Conservation (phyloP, 2,329 filamentous ascomycete species). For the Colletotrichum nymphaeae region DNA sequence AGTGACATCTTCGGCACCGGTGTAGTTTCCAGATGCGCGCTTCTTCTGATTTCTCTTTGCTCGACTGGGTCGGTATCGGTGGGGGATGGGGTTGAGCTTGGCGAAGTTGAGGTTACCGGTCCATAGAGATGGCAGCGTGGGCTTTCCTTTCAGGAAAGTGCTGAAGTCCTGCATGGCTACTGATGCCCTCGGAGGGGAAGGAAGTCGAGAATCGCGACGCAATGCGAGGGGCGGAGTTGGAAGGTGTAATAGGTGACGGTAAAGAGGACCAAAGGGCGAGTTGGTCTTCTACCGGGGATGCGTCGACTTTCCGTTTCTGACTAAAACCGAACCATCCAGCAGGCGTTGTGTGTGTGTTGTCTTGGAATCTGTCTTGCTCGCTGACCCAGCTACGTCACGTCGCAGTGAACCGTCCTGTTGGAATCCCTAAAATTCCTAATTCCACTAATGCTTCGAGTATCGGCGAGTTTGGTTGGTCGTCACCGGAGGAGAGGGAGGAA, state of each 20-base stretch:
- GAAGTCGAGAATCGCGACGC: not conserved
- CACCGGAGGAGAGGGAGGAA: conserved; percentile 13
- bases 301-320: conserved; percentile 18
- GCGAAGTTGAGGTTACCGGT: conserved; percentile 55
- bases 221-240: conserved; percentile 1
- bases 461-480: not conserved
- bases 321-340: conserved; percentile 27
- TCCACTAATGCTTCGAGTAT: not conserved
- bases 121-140: conserved; percentile 51
- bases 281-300: conserved; percentile 7
- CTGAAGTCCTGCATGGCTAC: conserved; percentile 51
- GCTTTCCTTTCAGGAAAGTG: conserved; percentile 51
- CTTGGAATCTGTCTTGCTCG: not conserved
- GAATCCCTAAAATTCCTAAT: conserved; percentile 6
- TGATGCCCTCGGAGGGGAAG: not conserved
- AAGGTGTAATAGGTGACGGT: conserved; percentile 7
- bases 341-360: not conserved
- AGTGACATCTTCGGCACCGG: conserved; percentile 71
- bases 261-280: conserved; percentile 1
- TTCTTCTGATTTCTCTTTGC: conserved; percentile 53
- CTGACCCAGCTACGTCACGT: conserved; percentile 25
- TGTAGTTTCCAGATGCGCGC: conserved; percentile 42
- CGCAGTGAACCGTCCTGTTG: conserved; percentile 1
- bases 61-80: conserved; percentile 52
- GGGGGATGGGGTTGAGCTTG: conserved; percentile 55